Conservation (phyloP, 2,329 filamentous ascomycete genomes). For the Dothideomycetes sp. region DNA sequence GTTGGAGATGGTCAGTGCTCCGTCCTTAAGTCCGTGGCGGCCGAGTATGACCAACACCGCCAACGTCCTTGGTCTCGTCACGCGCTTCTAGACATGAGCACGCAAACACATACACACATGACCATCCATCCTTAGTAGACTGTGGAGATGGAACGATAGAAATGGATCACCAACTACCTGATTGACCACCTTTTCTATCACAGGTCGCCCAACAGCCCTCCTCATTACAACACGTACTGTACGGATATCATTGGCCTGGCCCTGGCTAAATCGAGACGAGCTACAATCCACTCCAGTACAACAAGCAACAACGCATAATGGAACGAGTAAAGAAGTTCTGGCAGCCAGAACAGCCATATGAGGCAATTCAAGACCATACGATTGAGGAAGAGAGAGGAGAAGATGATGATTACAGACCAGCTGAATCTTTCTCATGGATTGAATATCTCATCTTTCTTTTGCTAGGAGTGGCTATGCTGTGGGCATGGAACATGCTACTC, state of each 20-base stretch:
- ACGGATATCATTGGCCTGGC: not conserved
- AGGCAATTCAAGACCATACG: constrained; percentile 16
- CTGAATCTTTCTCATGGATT: constrained; percentile 59
- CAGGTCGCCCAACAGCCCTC: no score
- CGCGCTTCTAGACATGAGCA: no score
- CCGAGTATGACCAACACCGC: not conserved
- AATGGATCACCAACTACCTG: no score
- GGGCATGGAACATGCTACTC: constrained; percentile 99
- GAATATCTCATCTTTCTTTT: constrained; percentile 80
- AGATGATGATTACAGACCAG: constrained; percentile 3
- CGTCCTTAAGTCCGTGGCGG: not conserved
- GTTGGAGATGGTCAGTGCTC: not conserved
- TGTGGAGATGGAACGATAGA: no score
- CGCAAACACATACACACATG: no score
- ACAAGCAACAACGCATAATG: constrained; percentile 10
- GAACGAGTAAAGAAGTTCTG: constrained; percentile 17
- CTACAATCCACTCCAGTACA: not conserved
- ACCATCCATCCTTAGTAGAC: no score
- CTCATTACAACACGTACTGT: no score
- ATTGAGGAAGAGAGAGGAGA: constrained; percentile 11
- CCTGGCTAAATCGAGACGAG: not conserved
- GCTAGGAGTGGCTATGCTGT: constrained; percentile 87
- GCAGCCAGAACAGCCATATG: constrained; percentile 20
- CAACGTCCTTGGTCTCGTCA: not conserved
- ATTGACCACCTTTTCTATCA: no score